phyloP scores from a whole-genome alignment of 2,329 filamentous ascomycete species.

The Paramyrothecium sp. region DNA sequence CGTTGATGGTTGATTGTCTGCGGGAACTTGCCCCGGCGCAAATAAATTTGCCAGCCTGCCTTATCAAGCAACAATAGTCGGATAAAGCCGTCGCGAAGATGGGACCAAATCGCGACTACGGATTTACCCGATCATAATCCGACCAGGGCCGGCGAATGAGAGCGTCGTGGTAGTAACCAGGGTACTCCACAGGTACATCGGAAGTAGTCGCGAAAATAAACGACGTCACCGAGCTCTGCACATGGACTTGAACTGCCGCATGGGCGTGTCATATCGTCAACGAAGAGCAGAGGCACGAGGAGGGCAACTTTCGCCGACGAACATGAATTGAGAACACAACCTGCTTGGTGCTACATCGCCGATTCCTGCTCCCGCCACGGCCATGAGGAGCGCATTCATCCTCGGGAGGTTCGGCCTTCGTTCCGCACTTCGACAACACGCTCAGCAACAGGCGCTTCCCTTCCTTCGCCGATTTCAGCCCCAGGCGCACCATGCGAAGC shows the following conservation, averaged over 20 bases:
- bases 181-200: background rate
- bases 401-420: constrained; percentile 44
- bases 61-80: background rate
- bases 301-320: too few relatives aligned
- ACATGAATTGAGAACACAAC: too few relatives aligned
- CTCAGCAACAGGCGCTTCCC: constrained; percentile 11
- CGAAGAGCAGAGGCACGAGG: too few relatives aligned
- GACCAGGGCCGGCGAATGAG: background rate
- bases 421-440: constrained; percentile 27
- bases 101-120: background rate
- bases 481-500: constrained; percentile 20
- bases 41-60: background rate
- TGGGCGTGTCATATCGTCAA: too few relatives aligned
- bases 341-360: background rate
- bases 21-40: background rate
- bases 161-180: background rate
- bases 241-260: too few relatives aligned
- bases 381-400: constrained; percentile 44
- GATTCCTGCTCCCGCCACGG: constrained; percentile 21
- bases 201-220: constrained; percentile 1
- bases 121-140: background rate
- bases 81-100: background rate
- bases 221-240: constrained; percentile 5
- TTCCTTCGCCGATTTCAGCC: constrained; percentile 19
- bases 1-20: constrained; percentile 1